phyloP scores from a whole-genome alignment of 768 basidiomycete genomes.

The Tylopilus rubrobrunneus region DNA sequence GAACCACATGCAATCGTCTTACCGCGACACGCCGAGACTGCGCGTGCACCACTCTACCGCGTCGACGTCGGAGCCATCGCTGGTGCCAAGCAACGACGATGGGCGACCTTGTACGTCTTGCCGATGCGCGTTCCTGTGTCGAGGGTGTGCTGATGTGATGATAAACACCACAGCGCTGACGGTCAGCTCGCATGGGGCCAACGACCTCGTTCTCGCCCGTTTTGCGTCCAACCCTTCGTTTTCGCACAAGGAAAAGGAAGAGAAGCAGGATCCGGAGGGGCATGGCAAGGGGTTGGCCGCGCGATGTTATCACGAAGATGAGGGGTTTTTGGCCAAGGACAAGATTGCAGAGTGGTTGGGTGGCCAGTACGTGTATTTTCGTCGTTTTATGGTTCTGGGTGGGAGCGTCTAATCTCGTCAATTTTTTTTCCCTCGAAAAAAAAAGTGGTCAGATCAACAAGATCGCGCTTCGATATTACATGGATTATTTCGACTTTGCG shows the following conservation, averaged over 20 bases:
- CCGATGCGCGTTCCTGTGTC: not conserved
- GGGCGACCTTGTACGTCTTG: constrained; percentile 42
- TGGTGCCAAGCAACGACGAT: constrained; percentile 54
- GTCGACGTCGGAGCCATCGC: constrained; percentile 80
- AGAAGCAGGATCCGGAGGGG: constrained; percentile 52
- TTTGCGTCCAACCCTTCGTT: constrained; percentile 39
- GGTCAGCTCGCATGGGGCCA: constrained; percentile 49
- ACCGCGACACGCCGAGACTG: constrained; percentile 42
- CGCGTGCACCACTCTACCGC: constrained; percentile 68
- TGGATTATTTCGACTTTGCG: constrained; percentile 86
- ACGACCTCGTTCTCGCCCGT: constrained; percentile 44
- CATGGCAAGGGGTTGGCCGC: constrained; percentile 70
- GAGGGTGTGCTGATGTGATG: constrained; percentile 8
- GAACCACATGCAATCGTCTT: constrained; percentile 34
- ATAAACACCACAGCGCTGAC: constrained; percentile 18
- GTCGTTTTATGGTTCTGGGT: not conserved
- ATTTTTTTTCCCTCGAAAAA: not conserved
- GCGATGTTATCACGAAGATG: constrained; percentile 84
- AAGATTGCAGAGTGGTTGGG: constrained; percentile 98
- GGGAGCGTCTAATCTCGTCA: not conserved
- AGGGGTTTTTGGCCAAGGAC: constrained; percentile 70
- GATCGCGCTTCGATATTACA: constrained; percentile 71
- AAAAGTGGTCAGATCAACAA: constrained; percentile 73
- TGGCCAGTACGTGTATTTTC: constrained; percentile 64
- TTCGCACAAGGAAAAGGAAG: constrained; percentile 52